Evolutionary conservation across 345 rosid genomes (phyloP), one percentile per base, ranked within the genome.

Genomic region (Bruguiera gymnorhiza): DNA sequence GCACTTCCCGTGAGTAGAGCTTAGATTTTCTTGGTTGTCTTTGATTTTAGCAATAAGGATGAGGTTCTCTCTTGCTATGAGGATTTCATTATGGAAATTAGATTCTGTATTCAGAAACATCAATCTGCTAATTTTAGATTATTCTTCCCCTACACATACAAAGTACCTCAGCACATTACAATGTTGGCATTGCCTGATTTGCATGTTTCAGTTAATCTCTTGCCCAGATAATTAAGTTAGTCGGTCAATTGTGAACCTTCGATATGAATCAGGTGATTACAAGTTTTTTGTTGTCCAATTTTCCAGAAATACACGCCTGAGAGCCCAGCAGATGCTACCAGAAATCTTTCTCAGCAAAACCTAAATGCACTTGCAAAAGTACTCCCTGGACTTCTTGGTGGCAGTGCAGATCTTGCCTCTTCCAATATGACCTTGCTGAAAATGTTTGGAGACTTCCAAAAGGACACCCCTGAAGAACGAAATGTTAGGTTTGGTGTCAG

Each of bases 391-490:
- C 83, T 94, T 82, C 86, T 94, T 5, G 98, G 98, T 72, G 98
- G 98, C 59, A 94, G 97, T 82, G 97, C 98, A 60, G 98, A 91
- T 67, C 96, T 94, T 77, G 98, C 98, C 58, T 94, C 98, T 60
- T 94, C 98, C 79, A 94, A 94, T 83, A 91, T 94, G 97, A 94
- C 98, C 53, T 75, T 94, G 74, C 84, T 94, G 67, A 94, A 94
- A 82, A 87, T 82, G 79, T 91, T 75, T 30, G 97, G 98, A 8
- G 86, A 94, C 77, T 94, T 94, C 86, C 97, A 91, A 51, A 94
- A 89, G 79, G 92, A 78, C 62, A 87, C 96, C 48, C 98, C 97
- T 10, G 96, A 89, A 78, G 98, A 89, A 62, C 90, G 96, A 36
- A 94, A 94, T 72, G 81, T 94, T 60, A 75, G 97, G 67, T 96